phyloP scores from a whole-genome alignment of 2,329 filamentous ascomycete genomes.

The Fusarium sp. region DNA sequence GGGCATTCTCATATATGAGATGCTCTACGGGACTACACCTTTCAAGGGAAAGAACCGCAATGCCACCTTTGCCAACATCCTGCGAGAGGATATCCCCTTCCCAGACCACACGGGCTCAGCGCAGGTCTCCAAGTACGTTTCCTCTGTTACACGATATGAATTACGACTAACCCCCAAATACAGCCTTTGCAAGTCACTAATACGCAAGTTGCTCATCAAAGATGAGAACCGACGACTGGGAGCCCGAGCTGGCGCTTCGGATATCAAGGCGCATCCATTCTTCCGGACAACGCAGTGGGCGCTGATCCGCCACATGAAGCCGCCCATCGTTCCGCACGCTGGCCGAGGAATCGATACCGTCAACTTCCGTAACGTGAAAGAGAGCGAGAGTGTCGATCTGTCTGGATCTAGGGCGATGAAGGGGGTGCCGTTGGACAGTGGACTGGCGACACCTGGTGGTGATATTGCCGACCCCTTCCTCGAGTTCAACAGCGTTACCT shows the following conservation, averaged over 20 bases:
- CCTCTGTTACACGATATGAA: rapidly evolving
- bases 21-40: conserved; percentile 97
- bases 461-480: conserved; percentile 91
- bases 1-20: conserved; percentile 97
- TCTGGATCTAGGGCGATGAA: conserved; percentile 65
- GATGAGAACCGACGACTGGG: conserved; percentile 93
- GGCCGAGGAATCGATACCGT: conserved; percentile 90
- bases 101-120: conserved; percentile 85
- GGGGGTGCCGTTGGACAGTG: conserved; percentile 86
- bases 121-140: conserved; percentile 85
- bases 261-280: conserved; percentile 96
- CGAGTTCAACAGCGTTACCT: conserved; percentile 97
- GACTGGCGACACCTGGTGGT: conserved; percentile 81
- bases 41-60: conserved; percentile 99
- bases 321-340: conserved; percentile 92
- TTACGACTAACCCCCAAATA: neutral
- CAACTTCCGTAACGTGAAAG: conserved; percentile 98
- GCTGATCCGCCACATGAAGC: conserved; percentile 95
- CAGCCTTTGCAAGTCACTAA: conserved; percentile 94
- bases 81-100: conserved; percentile 94
- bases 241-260: conserved; percentile 91
- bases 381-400: conserved; percentile 93
- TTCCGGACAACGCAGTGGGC: conserved; percentile 98
- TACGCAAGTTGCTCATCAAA: conserved; percentile 96
- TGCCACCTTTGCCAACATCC: conserved; percentile 95